Conservation (phyloP, 257 asterid species). For the Solanum pennellii region DNA sequence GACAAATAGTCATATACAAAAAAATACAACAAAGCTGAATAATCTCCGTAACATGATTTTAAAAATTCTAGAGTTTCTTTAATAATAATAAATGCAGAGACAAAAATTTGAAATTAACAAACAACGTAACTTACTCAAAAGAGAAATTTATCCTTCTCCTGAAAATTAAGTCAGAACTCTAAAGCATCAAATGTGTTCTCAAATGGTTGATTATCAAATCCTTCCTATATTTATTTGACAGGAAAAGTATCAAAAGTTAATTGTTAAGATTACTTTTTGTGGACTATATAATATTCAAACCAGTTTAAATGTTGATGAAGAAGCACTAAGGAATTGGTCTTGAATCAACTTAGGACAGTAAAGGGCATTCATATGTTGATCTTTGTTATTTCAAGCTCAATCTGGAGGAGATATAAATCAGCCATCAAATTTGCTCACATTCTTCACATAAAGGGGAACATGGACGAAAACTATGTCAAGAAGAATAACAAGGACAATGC, state of each 20-base stretch:
- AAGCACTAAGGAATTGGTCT: neutral
- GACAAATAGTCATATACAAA: neutral
- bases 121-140: neutral
- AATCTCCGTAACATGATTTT: neutral
- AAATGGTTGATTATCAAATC: neutral
- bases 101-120: neutral
- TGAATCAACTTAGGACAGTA: neutral
- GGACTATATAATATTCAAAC: neutral
- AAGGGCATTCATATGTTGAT: neutral
- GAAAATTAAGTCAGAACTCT: neutral
- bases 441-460: neutral
- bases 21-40: neutral
- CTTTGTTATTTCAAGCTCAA: neutral
- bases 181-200: neutral
- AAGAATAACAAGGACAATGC: neutral
- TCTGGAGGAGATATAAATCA: neutral
- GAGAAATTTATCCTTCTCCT: neutral
- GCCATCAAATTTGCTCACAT: neutral
- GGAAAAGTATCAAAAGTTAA: neutral
- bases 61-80: neutral
- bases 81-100: neutral
- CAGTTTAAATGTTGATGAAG: neutral
- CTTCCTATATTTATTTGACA: neutral
- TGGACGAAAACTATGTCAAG: neutral
- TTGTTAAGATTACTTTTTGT: neutral